Evolutionary conservation across 2,329 filamentous ascomycete genomes (phyloP).

Genomic region (Penicillium sp.): DNA sequence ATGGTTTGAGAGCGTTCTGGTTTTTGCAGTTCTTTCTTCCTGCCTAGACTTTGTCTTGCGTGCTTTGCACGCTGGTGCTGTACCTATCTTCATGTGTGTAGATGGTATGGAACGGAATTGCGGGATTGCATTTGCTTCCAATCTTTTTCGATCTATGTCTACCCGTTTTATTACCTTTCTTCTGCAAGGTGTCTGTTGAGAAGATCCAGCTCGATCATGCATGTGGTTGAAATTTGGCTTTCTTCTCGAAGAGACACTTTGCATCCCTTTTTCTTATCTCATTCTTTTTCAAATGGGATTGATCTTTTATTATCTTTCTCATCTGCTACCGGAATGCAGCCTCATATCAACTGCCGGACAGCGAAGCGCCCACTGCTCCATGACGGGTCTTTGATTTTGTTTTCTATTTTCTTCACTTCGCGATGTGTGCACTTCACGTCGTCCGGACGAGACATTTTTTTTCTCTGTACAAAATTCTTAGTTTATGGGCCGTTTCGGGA

Average conservation of each 20-base stretch:
- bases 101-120: background rate
- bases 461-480: constrained; percentile 1
- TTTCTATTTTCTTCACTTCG: background rate
- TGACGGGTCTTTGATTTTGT: background rate
- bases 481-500: background rate
- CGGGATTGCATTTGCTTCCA: background rate
- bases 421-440: background rate
- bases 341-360: constrained; percentile 2
- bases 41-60: constrained; percentile 27
- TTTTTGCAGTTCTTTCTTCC: background rate
- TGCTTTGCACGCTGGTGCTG: constrained; percentile 35
- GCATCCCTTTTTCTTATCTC: background rate
- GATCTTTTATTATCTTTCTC: constrained; percentile 8
- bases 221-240: background rate
- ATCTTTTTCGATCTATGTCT: background rate
- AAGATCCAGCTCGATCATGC: background rate
- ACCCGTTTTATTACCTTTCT: constrained; percentile 8
- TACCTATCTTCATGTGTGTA: constrained; percentile 27
- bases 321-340: constrained; percentile 1
- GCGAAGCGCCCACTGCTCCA: background rate
- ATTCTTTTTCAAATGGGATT: constrained; percentile 12
- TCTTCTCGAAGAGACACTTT: background rate
- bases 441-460: background rate
- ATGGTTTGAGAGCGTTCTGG: constrained; percentile 21
- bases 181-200: constrained; percentile 6